Base-by-base conservation (phyloP, 202 grass and related monocot species). In the Dendrocalamus latiflorus region DNA sequence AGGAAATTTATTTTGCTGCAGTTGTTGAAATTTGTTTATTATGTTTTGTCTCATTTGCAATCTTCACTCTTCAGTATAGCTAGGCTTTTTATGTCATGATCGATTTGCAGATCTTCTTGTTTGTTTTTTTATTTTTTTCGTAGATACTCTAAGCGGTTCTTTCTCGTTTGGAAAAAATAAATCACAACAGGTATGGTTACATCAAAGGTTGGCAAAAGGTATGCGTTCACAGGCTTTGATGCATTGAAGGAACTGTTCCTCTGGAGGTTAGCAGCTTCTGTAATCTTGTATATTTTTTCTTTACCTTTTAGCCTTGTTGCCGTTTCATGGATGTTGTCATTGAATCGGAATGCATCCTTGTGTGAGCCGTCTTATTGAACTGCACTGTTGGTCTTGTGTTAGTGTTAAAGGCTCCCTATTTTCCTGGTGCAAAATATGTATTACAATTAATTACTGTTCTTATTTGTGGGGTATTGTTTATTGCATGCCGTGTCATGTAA, bases 221-320 rank as follows among this genome's bases (percentile, higher is more conserved):
- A 98, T 72, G 95, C 95, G 2, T 98, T 98, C 85, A 93, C 92
- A 83, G 95, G 95, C 14, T 98, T 98, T 62, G 92, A 95, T 70
- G 95, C 95, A 50, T 65, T 98, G 39, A 98, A 88, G 76, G 95
- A 98, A 74, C 77, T 98, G 77, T 98, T 98, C 28, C 89, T 95
- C 48, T 83, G 62, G 71, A 94, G 95, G 95, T 98, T 70, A 86
- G 89, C 34, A 76, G 47, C 60, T 79, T 79, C 16, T 48, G 8
- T 7, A 53, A 9, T 34, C 68, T 77, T 69, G 1, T 61, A 33
- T 36, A 61, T 76, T 42, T 53, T 69, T 68, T 33, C 1, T 0
- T 26, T 37, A 22, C 8, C 18, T 65, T 75, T n/a, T 72, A 64
- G 49, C 30, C 14, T 49, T 6, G 36, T 53, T 87, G 18, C 42